Evolutionary conservation across 495 filamentous ascomycete genomes (phyloP).

Genomic region (Penicillium coprophilum): DNA sequence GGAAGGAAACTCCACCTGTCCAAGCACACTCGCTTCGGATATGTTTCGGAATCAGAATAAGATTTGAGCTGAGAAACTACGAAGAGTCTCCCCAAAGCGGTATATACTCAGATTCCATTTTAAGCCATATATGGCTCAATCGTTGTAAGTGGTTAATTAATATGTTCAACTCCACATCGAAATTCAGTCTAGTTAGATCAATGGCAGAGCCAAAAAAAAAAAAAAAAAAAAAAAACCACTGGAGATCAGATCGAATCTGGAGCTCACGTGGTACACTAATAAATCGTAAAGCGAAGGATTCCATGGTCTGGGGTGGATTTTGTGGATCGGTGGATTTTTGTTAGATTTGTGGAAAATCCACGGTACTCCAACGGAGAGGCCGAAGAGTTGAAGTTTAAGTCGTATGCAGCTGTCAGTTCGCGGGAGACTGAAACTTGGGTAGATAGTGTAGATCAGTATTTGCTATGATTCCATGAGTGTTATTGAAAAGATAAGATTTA

Average conservation of each 20-base stretch:
- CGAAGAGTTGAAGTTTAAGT: constrained; percentile 4
- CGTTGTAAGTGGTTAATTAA: neutral
- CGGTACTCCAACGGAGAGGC: neutral
- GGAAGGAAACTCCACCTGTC: neutral
- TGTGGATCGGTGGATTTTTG: too few relatives aligned
- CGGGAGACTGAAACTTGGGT: too few relatives aligned
- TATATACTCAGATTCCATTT: neutral
- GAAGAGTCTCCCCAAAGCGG: too few relatives aligned
- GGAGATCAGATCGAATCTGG: neutral
- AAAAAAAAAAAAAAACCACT: too few relatives aligned
- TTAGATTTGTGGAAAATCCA: neutral
- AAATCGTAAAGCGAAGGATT: neutral
- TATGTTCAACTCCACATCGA: neutral
- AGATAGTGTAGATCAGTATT: too few relatives aligned
- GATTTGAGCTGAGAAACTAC: neutral
- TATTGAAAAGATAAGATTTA: neutral
- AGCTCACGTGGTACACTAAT: constrained; percentile 20
- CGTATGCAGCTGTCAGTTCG: constrained; percentile 8
- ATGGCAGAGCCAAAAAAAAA: neutral
- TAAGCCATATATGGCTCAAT: constrained; percentile 10
- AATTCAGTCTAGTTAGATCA: neutral
- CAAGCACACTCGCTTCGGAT: neutral
- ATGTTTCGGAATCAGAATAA: neutral
- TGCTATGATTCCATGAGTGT: too few relatives aligned
- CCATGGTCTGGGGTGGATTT: constrained; percentile 3